Evolutionary conservation across 495 filamentous ascomycete genomes (phyloP).

Genomic region (Cercophora scortea): DNA sequence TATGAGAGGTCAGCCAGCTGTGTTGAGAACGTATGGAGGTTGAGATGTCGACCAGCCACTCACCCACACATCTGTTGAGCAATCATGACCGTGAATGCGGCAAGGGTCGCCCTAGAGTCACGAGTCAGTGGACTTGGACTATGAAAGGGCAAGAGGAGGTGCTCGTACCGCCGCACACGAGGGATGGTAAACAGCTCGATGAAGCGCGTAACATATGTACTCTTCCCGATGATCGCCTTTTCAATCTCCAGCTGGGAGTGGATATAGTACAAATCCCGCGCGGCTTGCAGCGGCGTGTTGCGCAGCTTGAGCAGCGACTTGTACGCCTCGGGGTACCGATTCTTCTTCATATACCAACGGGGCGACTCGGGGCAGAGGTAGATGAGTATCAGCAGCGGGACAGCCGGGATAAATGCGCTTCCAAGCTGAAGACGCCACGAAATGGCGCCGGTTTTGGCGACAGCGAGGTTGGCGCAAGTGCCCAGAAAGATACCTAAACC

Average conservation of each 20-base stretch:
- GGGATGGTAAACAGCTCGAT: conserved; percentile 52
- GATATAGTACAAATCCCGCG: conserved; percentile 70
- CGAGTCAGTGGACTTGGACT: neutral
- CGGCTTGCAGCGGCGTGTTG: conserved; percentile 59
- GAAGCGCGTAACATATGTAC: conserved; percentile 45
- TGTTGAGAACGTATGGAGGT: neutral
- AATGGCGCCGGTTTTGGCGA: conserved; percentile 43
- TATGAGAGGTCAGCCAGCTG: neutral
- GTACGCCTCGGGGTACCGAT: conserved; percentile 54
- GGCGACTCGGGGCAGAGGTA: conserved; percentile 72
- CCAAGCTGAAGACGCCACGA: conserved; percentile 69
- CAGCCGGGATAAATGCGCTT: conserved; percentile 58
- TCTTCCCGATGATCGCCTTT: conserved; percentile 22
- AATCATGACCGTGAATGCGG: conserved; percentile 62
- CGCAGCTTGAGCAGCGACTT: conserved; percentile 53
- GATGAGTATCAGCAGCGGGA: conserved; percentile 57
- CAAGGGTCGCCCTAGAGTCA: conserved; percentile 36
- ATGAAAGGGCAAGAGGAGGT: too few relatives aligned
- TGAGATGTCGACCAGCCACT: neutral
- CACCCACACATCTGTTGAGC: conserved; percentile 74
- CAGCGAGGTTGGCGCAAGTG: conserved; percentile 60
- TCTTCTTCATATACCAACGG: conserved; percentile 56
- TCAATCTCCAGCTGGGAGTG: conserved; percentile 48
- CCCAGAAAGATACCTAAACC: conserved; percentile 76
- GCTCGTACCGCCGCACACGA: conserved; percentile 39